Evolutionary conservation across 768 basidiomycete genomes (phyloP).

Genomic region (Suillus clintonianus): DNA sequence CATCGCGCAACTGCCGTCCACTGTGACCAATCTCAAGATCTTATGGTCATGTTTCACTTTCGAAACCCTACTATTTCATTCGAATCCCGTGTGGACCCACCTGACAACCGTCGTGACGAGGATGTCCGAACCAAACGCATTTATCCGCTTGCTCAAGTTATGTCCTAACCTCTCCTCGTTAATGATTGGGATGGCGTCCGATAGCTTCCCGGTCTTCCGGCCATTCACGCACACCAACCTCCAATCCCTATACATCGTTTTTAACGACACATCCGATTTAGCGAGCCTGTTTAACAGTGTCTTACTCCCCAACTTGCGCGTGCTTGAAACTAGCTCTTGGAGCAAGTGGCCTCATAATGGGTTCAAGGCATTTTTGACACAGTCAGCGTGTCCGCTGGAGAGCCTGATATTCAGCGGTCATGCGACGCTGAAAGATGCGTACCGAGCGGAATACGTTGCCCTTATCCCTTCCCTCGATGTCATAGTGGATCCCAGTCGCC

Average conservation of each 20-base stretch:
- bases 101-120: slow-evolving; percentile 16
- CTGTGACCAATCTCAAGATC: no score
- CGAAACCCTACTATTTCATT: no score
- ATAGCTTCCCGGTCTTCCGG: neutral
- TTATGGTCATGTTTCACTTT: slow-evolving; percentile 15
- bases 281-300: neutral
- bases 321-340: neutral
- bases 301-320: neutral
- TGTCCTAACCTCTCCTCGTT: slow-evolving; percentile 21
- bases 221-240: slow-evolving; percentile 12
- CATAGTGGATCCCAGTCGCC: neutral
- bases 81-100: slow-evolving; percentile 16
- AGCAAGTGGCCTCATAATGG: slow-evolving; percentile 13
- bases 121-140: neutral
- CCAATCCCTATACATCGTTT: slow-evolving; percentile 13
- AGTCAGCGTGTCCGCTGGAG: slow-evolving; percentile 22
- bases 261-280: no score
- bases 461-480: slow-evolving; percentile 19
- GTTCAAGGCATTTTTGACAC: slow-evolving; percentile 15
- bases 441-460: slow-evolving; percentile 10
- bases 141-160: slow-evolving; percentile 16
- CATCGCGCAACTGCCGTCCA: no score
- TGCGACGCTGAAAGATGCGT: slow-evolving; percentile 13
- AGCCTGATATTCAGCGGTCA: slow-evolving; percentile 17
- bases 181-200: slow-evolving; percentile 5